These are phyloP conservation scores for Nicotiana tabacum DNA, from an alignment of 257 asterid species.

Conservation along the genomic window DNA sequence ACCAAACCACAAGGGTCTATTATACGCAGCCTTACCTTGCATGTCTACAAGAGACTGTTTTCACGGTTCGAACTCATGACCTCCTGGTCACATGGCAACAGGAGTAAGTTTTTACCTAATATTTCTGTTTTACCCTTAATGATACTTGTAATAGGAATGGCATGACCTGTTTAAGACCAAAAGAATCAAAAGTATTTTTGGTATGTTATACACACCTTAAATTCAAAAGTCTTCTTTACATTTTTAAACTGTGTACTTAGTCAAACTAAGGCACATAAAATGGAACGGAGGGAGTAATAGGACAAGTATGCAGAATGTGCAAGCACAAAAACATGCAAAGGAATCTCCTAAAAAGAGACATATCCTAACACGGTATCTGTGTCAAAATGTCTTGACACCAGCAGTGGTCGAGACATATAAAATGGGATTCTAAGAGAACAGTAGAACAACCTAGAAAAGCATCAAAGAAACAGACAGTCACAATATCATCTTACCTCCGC, in stretches of 20 bases:
- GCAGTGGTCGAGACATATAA: background rate
- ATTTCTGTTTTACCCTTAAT: background rate
- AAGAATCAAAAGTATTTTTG: background rate
- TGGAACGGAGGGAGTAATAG: background rate
- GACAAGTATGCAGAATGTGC: background rate
- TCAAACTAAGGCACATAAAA: background rate
- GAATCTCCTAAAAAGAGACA: background rate
- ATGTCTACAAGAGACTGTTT: no score
- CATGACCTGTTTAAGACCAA: background rate
- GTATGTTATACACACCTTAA: background rate
- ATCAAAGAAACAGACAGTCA: conserved; percentile 1
- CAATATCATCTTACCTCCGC: conserved; percentile 67
- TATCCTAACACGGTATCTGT: background rate
- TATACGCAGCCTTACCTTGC: no score
- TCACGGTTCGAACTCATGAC: no score
- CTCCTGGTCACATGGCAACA: no score
- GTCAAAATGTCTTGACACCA: background rate
- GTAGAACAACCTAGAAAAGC: background rate
- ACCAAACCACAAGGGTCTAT: no score
- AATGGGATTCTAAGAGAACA: background rate
- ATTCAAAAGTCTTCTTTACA: background rate
- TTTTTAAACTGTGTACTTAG: background rate
- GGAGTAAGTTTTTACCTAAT: background rate
- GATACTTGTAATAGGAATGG: background rate
- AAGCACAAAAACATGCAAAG: background rate